Evolutionary conservation across 2,329 filamentous ascomycete genomes (phyloP).

Genomic region (Fusarium chaquense): DNA sequence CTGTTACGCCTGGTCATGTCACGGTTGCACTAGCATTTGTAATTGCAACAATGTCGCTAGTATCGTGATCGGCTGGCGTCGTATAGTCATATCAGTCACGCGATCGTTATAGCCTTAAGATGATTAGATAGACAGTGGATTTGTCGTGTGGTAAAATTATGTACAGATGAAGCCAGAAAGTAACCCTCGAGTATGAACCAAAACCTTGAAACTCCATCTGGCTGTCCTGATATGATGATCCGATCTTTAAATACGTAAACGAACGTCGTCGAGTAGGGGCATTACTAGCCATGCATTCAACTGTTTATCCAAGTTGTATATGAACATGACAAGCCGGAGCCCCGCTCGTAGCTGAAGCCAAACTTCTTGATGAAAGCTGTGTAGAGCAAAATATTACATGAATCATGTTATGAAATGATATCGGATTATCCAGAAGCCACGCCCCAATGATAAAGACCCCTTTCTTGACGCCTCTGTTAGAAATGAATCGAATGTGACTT

Average conservation of each 20-base stretch:
- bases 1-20: neutral
- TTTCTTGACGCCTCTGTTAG: conserved; percentile 44
- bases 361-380: conserved; percentile 37
- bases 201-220: conserved; percentile 22
- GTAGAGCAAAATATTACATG: conserved; percentile 31
- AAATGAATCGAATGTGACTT: conserved; percentile 31
- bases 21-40: neutral
- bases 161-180: conserved; percentile 33
- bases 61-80: too few species aligned
- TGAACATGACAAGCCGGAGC: conserved; percentile 20
- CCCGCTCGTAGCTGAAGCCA: conserved; percentile 20
- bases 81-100: neutral
- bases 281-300: neutral
- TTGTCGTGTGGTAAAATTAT: conserved; percentile 42
- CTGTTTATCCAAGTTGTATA: conserved; percentile 21
- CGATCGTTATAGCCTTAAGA: neutral
- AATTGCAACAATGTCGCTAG: neutral
- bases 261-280: conserved; percentile 2
- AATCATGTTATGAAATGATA: conserved; percentile 22
- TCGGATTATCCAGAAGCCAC: conserved; percentile 38
- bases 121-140: conserved; percentile 16
- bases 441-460: conserved; percentile 34
- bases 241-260: conserved; percentile 13
- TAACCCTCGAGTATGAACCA: conserved; percentile 19
- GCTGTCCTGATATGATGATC: conserved; percentile 1